Base-by-base conservation (phyloP, 129 eudicot genomes). In the Deinandra increscens region DNA sequence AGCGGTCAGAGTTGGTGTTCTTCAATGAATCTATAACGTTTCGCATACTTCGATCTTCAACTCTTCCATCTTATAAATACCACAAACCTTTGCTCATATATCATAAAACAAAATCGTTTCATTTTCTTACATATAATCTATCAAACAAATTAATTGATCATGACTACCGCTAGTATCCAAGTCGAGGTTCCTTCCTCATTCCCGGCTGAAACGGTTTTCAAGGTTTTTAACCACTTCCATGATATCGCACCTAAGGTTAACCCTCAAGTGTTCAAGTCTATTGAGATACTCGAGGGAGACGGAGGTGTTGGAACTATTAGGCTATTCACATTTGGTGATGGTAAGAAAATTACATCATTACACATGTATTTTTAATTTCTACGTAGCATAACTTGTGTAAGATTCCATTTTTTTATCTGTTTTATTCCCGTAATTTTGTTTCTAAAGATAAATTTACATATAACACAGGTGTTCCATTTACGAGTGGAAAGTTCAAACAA, bases 221-320 rank as follows among this genome's bases (percentile, higher is more conserved):
- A 59, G 11, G 22, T 33, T 0, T 5, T 59, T 4, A 59, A 14
- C 1, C 6, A n/a, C 11, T 59, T 59, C 6, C 65, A 59, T 59
- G 6, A 7, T 59, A 6, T 59, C 10, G 61, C 65, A 14, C 65
- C 65, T 5, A 59, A 59, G 12, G 42, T 33, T 12, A 31, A 13
- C 14, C 65, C 65, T 59, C 65, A 59, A 29, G 65, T 33, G 2
- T 59, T 59, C 65, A 59, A 14, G 20, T 31, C 42, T 1, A 59
- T 59, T 14, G 42, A 59, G 42, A 31, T 3, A 31, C 10, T 59
- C 6, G 65, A 59, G 5, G 65, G 65, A 1, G 65, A 59, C 6
- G 65, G 43, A 14, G 65, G 65, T 59, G 65, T 59, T 14, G 65
- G 65, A 59, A 59, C 65, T 0, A n/a, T 33, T 13, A 59, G 65